Conservation (phyloP, 2,329 filamentous ascomycete species). For the Penicillium vulpinum region DNA sequence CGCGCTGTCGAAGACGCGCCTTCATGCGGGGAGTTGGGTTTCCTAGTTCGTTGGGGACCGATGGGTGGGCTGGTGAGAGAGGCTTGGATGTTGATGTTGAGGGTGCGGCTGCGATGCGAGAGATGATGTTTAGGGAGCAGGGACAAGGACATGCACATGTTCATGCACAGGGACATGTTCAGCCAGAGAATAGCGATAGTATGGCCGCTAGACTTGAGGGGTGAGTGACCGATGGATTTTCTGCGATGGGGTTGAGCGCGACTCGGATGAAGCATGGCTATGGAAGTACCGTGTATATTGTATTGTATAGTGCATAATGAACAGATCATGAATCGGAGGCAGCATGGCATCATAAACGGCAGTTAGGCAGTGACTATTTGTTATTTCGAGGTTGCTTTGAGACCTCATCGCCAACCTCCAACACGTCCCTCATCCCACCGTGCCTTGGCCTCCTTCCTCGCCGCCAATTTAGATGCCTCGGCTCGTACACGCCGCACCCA, state of each 20-base stretch:
- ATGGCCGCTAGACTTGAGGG: not conserved
- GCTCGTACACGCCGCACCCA: constrained; percentile 82
- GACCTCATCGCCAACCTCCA: constrained; percentile 77
- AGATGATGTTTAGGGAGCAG: not conserved
- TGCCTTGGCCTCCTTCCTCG: constrained; percentile 82
- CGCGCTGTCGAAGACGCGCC: constrained; percentile 68
- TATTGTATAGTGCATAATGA: not conserved
- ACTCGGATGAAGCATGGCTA: not conserved
- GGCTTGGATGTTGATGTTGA: constrained; percentile 18
- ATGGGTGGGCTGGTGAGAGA: constrained; percentile 28
- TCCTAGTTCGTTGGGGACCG: constrained; percentile 32
- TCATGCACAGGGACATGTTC: not conserved
- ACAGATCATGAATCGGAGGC: constrained; percentile 2
- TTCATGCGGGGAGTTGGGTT: constrained; percentile 52
- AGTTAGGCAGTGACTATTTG: not conserved
- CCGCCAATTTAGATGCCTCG: constrained; percentile 73
- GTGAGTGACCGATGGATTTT: not conserved
- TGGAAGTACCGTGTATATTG: not conserved
- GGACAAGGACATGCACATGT: not conserved
- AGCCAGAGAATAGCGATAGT: not conserved
- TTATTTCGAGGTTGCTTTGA: not conserved
- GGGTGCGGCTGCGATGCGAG: constrained; percentile 11
- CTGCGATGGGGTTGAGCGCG: not conserved
- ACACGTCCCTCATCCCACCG: constrained; percentile 96
- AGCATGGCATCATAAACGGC: constrained; percentile 11